Base-by-base conservation (phyloP, 495 filamentous ascomycete species). In the Aspergillus conjunctus region DNA sequence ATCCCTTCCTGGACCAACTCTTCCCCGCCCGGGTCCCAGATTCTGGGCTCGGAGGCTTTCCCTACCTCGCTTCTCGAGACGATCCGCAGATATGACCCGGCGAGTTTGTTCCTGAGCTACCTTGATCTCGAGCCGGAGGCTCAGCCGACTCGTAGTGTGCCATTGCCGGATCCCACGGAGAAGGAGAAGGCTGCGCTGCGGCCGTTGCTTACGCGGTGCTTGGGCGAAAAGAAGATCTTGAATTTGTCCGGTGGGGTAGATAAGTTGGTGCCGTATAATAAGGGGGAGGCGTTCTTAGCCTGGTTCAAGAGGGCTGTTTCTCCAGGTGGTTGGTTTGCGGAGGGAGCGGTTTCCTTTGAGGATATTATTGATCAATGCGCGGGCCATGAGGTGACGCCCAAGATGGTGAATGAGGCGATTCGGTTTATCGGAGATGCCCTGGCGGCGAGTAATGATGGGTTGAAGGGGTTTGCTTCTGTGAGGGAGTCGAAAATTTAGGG, bases 211-310 rank as follows among this genome's bases (percentile, higher is more conserved):
- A 70, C 70, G 11, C 73, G 79, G 0, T 76, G 78, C 11, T 64
- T 97, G 45, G 76, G 74, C 1, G 86, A 87, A 0, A 98, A 97
- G 73, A 85, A 79, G 56, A 86, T 97, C 58, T 73, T 97, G 54
- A 85, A 90, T 60, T 75, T 95, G 59, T 87, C 87, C 12, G 94
- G 93, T 0, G 88, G 78, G 0, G 77, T 77, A 17, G 94, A 98
- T 70, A 92, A 90, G 67, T 72, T 98, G 50, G 93, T 98, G 18
- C 93, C 94, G 7, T 91, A 91, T 71, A 76, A 77, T 21, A 85
- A 85, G 15, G 79, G 81, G 2, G 83, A 88, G 66, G 79, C 82
- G 0, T 95, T 97, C 69, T 60, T 96, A 50, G 68, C 72, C 8
- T 91, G 87, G 74, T 77, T 97, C 54, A 88, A 89, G 71, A 71